phyloP scores from a whole-genome alignment of 2,329 filamentous ascomycete species.

The Whalleya microplaca region DNA sequence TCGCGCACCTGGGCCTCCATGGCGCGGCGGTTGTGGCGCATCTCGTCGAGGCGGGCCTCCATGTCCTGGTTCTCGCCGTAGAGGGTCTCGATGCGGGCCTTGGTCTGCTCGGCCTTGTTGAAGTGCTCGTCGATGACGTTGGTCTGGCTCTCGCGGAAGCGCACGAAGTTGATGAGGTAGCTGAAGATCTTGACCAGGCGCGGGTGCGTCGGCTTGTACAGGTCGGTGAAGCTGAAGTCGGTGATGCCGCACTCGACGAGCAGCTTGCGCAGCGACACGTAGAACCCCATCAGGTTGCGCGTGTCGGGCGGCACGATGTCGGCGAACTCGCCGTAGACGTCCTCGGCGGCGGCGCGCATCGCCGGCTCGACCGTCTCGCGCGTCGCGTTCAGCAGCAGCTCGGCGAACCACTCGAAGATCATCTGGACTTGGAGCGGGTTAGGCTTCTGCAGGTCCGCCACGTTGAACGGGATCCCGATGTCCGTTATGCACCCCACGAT shows the following conservation, averaged over 20 bases:
- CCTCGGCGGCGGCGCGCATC: constrained; percentile 89
- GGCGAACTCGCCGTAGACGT: constrained; percentile 80
- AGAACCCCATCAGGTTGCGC: constrained; percentile 95
- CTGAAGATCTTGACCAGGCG: constrained; percentile 94
- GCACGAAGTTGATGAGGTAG: constrained; percentile 98
- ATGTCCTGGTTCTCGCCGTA: constrained; percentile 87
- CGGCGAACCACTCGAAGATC: constrained; percentile 97
- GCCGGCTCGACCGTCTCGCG: constrained; percentile 92
- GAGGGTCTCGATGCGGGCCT: constrained; percentile 83
- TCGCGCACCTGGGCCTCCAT: constrained; percentile 83
- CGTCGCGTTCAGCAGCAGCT: constrained; percentile 90
- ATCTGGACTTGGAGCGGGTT: constrained; percentile 94
- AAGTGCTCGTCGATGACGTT: constrained; percentile 89
- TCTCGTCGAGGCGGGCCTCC: constrained; percentile 76
- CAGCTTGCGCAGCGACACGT: constrained; percentile 77
- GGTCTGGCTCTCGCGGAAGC: constrained; percentile 93
- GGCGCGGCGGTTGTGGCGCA: constrained; percentile 76
- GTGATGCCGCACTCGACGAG: constrained; percentile 87
- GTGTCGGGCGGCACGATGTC: constrained; percentile 89
- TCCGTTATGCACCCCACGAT: constrained; percentile 97
- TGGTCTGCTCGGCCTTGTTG: constrained; percentile 85
- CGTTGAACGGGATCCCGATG: constrained; percentile 87
- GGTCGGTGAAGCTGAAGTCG: constrained; percentile 91
- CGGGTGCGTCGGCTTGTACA: constrained; percentile 88
- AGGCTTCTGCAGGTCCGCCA: constrained; percentile 88